Evolutionary conservation across 2,329 filamentous ascomycete genomes (phyloP), one percentile per base, ranked within the genome.

Genomic region (Colletotrichum liriopes): DNA sequence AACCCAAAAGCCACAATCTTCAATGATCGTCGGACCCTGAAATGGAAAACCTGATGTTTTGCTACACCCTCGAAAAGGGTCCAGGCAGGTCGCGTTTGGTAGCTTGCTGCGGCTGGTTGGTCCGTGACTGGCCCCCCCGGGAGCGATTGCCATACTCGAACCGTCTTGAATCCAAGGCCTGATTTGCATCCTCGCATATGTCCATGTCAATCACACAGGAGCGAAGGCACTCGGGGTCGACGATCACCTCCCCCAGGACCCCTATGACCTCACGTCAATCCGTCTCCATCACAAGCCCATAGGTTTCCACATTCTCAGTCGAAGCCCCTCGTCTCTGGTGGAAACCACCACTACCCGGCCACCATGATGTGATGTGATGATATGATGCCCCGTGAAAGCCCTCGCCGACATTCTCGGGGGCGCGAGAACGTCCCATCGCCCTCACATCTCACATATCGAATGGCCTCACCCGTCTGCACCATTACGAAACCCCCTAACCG

Each of bases 11-110:
- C 58, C 65, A 41, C 52, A 72, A 72, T 69, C 69, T 69, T 72
- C 69, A 69, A 49, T 47, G 69, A 72, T 72, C 65, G 69, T 69
- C 65, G 69, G 69, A 72, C 69, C 69, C 69, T 72, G 69, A 49
- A 71, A 58, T 5, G 18, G 2, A 52, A 67, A 49, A 60, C 39
- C 62, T 65, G 26, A 35, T 55, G 11, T 6, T 39, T 23, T 49
- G 41, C 26, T 14, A 39, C 32, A 29, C 32, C 39, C 59, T 23
- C 59, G 37, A 35, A 41, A 49, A 26, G 59, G 43, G 59, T 35
- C 39, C 5, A 23, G 23, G 37, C 8, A 59, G 37, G 12, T 37
- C 1, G 29, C 29, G 16, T 4, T 9, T 29, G 47, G 29, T 29
- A 35, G 59, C 59, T 37, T 47, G 18, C 6, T 41, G 56, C n/a